Base-by-base conservation (phyloP, 1,284 basidiomycete genomes). In the Rhodofomes roseus region DNA sequence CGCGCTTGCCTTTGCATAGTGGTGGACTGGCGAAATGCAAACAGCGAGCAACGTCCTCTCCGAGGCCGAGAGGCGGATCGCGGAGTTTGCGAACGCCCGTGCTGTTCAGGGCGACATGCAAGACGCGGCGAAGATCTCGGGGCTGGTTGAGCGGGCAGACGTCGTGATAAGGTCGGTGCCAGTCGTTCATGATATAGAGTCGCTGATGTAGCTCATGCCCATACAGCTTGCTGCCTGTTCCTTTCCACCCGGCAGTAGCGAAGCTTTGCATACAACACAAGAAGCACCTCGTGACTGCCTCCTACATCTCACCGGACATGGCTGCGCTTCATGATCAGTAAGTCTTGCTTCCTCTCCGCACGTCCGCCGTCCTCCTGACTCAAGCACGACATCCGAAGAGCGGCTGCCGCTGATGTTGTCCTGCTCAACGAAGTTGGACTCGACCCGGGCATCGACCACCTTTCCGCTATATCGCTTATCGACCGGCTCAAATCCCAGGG, bases 381-480 rank as follows among this genome's bases (percentile, higher is more conserved):
- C n/a, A n/a, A 37, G 37, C 4, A 34, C n/a, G 31, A 22, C 29
- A 25, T 34, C 22, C 6, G 20, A 34, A 93, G 92, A 2, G 95
- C 95, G 0, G 65, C 81, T 50, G 73, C 81, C 4, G 81, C 85
- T 0, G 83, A 86, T 50, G 85, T 97, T 18, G 77, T 96, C 0
- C 77, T 98, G 0, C 81, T 98, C 50, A 96, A 95, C 68, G 96
- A 98, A 75, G 94, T 97, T 52, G 95, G 95, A 1, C 79, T 98
- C 0, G 96, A 98, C 73, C 95, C 95, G 0, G 95, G 95, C n/a
- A 92, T 98, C 63, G 96, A 98, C 74, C 95, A 97, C 70, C 90
- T 91, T 72, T 94, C 92, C 22, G 95, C 95, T 0, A 85, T 95
- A 71, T 84, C 89, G 2, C 79, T 97, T 36, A 77, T 96, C 36